Base-by-base conservation (phyloP, 495 filamentous ascomycete genomes). In the Collariella sp. region DNA sequence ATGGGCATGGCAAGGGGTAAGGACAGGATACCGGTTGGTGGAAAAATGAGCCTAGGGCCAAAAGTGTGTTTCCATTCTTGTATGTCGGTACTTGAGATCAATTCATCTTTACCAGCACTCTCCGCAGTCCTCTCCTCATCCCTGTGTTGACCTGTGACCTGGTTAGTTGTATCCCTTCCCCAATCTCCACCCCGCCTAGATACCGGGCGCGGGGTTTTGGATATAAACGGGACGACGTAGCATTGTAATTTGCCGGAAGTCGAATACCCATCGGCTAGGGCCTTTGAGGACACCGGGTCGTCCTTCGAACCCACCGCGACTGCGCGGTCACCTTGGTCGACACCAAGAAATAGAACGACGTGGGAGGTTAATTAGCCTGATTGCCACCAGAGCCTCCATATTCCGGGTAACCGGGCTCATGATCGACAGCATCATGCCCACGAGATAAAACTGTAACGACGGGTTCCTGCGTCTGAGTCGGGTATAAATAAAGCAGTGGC, bases 361-460 rank as follows among this genome's bases (percentile, higher is more conserved):
- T 7, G 26, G 50, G 11, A 40, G 29, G n/a, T 40, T 7, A 60
- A 60, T 63, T 63, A 63, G 61, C 61, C 61, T 63, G 52, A 60
- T 60, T 41, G 12, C 29, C 13, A 35, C 35, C 5, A 16, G 39
- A 58, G 10, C 46, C 23, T 38, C 50, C 18, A 56, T 34, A 45
- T 59, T 52, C 50, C 62, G 55, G 55, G 38, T 55, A 49, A 43
- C 29, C 57, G 54, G 57, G 34, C 10, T 29, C 18, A 12, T 35
- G 7, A 54, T 46, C 31, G 24, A 18, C 31, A 19, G 15, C 41
- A 54, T 23, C 43, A 42, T 34, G 20, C 11, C 16, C 39, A 26
- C 34, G 40, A 47, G 26, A 53, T 53, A 45, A 24, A 18, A 55
- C 59, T n/a, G 42, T 46, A 23, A 35, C 29, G 18, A 16, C 46